Base-by-base conservation (phyloP, 169 alveolate species). In the Plasmodium falciparum region DNA sequence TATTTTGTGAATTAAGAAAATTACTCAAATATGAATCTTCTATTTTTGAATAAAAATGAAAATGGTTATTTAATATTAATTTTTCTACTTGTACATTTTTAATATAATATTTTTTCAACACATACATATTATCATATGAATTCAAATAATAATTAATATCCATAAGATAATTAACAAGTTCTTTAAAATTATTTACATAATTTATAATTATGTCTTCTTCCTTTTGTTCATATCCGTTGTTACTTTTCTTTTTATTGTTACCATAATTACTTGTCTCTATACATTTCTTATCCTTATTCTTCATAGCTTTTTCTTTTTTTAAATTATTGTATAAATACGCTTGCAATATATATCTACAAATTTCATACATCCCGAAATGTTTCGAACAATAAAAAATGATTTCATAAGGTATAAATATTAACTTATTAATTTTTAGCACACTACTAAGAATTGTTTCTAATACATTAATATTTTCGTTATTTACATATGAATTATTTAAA, bases 111-210 rank as follows among this genome's bases (percentile, higher is more conserved):
- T 56, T 69, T 50, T 50, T 13, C 63, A 83, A 58, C 2, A 83
- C 91, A 62, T 83, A 83, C 6, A 83, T 73, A 83, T 33, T 83
- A 26, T 83, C 91, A 69, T 63, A 52, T 43, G 56, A 78, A 39
- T 83, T 83, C 52, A 83, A 49, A 15, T 67, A 54, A 39, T 39
- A 67, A 33, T 54, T 83, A 45, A 83, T 69, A 43, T 83, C 85
- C 2, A 83, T 69, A 69, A 83, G 70, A 83, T 4, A 83, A 52
- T 83, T 83, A 29, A 83, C 45, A n/a, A 70, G 69, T 22, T 83
- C 69, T 59, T 69, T 83, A 11, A 43, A 69, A 33, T 61, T 58
- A 69, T 83, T 67, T 33, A 50, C 33, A 39, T 45, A 20, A 11
- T 50, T 50, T 52, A 66, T 29, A 13, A 24, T 15, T 47, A 54